Base-by-base conservation (phyloP, 1,284 basidiomycete species). In the Ganoderma lingzhi region DNA sequence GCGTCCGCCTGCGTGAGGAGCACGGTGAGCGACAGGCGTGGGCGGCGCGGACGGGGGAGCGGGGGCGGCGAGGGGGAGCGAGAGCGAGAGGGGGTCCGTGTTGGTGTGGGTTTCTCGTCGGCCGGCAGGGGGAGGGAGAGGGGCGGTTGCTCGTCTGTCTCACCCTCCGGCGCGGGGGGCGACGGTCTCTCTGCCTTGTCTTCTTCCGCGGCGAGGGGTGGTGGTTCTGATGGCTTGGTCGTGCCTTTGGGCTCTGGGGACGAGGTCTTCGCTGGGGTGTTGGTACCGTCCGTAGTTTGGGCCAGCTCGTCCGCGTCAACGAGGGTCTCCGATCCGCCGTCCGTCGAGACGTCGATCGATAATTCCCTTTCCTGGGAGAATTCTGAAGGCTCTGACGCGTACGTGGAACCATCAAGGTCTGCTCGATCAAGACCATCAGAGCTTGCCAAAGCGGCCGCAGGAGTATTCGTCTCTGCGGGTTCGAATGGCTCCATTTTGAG, bases 1-100 rank as follows among this genome's bases (percentile, higher is more conserved):
- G 77, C 78, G 73, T 87, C 85, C 2, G 88, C 82, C 37, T 79
- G 80, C 23, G 75, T 72, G 28, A 89, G 81, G 44, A 88, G 82
- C 35, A 74, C 65, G 23, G 81, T 76, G 39, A 88, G 78, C 15
- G 84, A 80, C 10, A 85, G 65, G 0, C 80, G 78, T 0, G 79
- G 73, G 53, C 78, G 75, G 39, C 65, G 73, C 3, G 73, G 70
- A 41, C 66, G 58, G 37, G 65, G 35, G 58, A 70, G 41, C 12
- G 15, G 9, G 56, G 71, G 37, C 12, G 71, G 68, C 42, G 68
- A 65, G 56, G 68, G 66, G 17, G 75, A 70, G 8, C 1, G 35
- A 23, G 23, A 23, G 35, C 4, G 35, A 35, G 35, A 35, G 5
- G 70, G 53, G 1, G 69, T 51, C 44, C 74, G 75, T 23, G 73